phyloP scores from a whole-genome alignment of 495 filamentous ascomycete species.

The Neurospora sp. region DNA sequence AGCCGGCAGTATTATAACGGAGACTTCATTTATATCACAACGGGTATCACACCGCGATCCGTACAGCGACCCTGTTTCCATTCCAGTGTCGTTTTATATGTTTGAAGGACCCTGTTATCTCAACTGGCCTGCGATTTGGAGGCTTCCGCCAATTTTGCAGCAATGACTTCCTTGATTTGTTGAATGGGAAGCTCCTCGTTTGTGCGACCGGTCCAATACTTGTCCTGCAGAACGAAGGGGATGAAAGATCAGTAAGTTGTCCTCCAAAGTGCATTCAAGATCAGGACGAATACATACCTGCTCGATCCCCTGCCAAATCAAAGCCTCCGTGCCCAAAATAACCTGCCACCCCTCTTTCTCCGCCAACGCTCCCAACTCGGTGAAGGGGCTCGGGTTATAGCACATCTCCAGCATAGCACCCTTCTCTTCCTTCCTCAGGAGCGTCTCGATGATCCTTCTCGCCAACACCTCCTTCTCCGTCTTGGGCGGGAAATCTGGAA shows the following conservation, averaged over 20 bases:
- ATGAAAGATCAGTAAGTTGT: neutral
- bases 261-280: neutral
- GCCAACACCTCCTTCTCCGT: slow-evolving; percentile 47
- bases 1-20: neutral
- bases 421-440: slow-evolving; percentile 43
- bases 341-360: slow-evolving; percentile 55
- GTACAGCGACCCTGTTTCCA: neutral
- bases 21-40: neutral
- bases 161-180: slow-evolving; percentile 42
- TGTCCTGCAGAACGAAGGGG: slow-evolving; percentile 21
- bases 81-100: neutral
- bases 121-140: slow-evolving; percentile 6
- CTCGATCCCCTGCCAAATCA: slow-evolving; percentile 69
- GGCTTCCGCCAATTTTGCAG: slow-evolving; percentile 22
- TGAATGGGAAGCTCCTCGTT: slow-evolving; percentile 45
- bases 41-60: neutral
- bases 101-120: neutral
- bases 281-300: slow-evolving; percentile 29
- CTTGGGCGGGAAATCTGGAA: slow-evolving; percentile 60
- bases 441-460: slow-evolving; percentile 44
- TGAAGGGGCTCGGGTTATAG: slow-evolving; percentile 62
- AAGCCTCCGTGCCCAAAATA: slow-evolving; percentile 57
- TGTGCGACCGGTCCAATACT: slow-evolving; percentile 50
- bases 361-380: slow-evolving; percentile 48
- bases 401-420: slow-evolving; percentile 72